Evolutionary conservation across 2,329 filamentous ascomycete genomes (phyloP).

Genomic region (Raffaelea ambrosiae): DNA sequence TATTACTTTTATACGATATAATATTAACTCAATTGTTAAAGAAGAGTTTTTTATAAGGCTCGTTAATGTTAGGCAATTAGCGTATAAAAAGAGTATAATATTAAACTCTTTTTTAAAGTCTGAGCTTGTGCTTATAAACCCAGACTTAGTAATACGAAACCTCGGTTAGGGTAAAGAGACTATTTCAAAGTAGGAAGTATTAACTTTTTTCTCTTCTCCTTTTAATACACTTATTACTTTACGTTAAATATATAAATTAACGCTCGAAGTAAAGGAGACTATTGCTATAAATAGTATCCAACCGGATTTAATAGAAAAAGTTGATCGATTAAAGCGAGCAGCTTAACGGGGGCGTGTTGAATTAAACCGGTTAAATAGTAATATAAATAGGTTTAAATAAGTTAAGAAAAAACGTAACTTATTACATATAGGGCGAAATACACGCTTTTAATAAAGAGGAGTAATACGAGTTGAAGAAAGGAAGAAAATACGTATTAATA

Average conservation of each 20-base stretch:
- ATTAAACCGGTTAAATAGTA: too few species aligned
- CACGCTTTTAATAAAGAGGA: too few species aligned
- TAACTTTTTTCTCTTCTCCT: neutral
- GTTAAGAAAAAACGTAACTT: too few species aligned
- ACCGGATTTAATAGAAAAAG: neutral
- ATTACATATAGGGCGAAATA: too few species aligned
- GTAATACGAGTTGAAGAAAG: too few species aligned
- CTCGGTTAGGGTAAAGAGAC: neutral
- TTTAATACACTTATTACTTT: neutral
- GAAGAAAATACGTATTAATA: too few species aligned
- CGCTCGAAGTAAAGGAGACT: too few species aligned
- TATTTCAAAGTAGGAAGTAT: neutral
- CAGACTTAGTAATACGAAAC: neutral
- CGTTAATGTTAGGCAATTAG: neutral
- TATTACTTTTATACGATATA: too few species aligned
- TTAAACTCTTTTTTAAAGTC: neutral
- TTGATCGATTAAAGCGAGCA: neutral
- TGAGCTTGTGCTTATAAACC: neutral
- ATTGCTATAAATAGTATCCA: too few species aligned
- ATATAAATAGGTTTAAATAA: too few species aligned
- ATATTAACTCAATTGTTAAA: too few species aligned
- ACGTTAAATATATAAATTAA: neutral
- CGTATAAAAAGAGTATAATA: neutral
- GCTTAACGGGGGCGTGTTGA: too few species aligned
- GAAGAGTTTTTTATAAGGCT: neutral